Conservation (phyloP, 441 rosid genomes). For the Pelargonium myrrhifolium region DNA sequence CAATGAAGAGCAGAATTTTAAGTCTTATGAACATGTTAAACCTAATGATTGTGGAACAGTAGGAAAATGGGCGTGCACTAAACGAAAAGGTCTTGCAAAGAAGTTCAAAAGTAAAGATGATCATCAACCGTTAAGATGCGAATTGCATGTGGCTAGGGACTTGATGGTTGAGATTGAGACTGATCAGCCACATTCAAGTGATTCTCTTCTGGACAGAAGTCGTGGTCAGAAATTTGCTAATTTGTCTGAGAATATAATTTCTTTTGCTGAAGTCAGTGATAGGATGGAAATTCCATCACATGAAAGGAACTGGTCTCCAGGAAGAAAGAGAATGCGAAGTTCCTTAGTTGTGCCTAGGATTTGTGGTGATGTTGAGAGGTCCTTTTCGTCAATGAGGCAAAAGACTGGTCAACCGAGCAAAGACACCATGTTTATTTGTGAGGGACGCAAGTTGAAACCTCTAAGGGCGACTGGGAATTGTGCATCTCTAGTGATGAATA, state of each 20-base stretch:
- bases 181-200: conserved; percentile 31
- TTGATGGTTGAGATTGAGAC: conserved; percentile 39
- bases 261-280: conserved; percentile 32
- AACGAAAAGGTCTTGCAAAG: conserved; percentile 42
- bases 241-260: conserved; percentile 29
- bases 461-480: conserved; percentile 25
- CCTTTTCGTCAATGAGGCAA: conserved; percentile 26
- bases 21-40: conserved; percentile 25
- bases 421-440: conserved; percentile 19
- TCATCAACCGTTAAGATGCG: conserved; percentile 30
- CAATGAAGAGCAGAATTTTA: conserved; percentile 16
- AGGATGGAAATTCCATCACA: conserved; percentile 28
- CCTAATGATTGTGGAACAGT: conserved; percentile 35
- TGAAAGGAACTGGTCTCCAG: conserved; percentile 33
- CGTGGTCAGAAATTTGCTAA: conserved; percentile 27
- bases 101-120: conserved; percentile 35
- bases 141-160: conserved; percentile 34
- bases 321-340: conserved; percentile 39
- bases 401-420: conserved; percentile 25
- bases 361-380: conserved; percentile 25
- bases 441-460: conserved; percentile 20
- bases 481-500: conserved; percentile 26
- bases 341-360: conserved; percentile 28
- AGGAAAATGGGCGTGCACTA: conserved; percentile 48
- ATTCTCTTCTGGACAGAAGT: conserved; percentile 30